Evolutionary conservation across 2,329 filamentous ascomycete species (phyloP), one percentile per base, ranked within the genome.

Genomic region (Verticillium nonalfalfae): DNA sequence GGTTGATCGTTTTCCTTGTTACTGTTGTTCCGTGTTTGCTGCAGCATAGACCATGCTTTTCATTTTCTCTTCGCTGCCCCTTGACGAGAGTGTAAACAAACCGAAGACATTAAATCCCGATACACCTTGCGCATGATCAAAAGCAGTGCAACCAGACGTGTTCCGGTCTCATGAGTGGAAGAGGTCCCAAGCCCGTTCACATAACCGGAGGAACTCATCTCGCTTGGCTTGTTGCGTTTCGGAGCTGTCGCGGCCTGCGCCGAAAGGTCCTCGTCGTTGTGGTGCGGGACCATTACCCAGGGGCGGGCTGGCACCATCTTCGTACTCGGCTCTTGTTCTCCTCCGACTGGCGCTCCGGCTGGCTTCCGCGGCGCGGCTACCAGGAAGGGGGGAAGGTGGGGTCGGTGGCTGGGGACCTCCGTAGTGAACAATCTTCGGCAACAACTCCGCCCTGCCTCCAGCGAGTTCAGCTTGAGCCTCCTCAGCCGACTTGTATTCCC

Each of bases 361-460:
- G 62, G 79, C 75, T 66, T 86, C 82, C 64, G 71, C 68, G 68
- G 72, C 70, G 71, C 71, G 76, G 66, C 72, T 75, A 60, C 81
- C 81, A 60, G 87, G 81, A 71, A 88, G 82, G 14, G 90, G 91
- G 55, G 92, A 96, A 4, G 93, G 93, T 39, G 94, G 93, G 2
- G 93, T 97, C 3, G 93, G 93, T 50, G 94, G 93, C 73, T 97
- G 94, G 71, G 96, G 92, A 56, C 93, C 92, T 45, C 90, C 92
- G 73, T 99, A 99, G 76, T 98, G 95, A 14, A 99, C 91, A 61
- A 98, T 86, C 75, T 94, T 95, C 26, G 95, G 95, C 58, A 97
- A 81, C 14, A 98, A 81, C 62, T 99, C 95, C 61, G 96, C 90
- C 61, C 95, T 87, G n/a, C 95, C 95, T 58, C 92, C 93, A 5